Evolutionary conservation across 257 asterid genomes (phyloP).

Genomic region (Solanum chilense): DNA sequence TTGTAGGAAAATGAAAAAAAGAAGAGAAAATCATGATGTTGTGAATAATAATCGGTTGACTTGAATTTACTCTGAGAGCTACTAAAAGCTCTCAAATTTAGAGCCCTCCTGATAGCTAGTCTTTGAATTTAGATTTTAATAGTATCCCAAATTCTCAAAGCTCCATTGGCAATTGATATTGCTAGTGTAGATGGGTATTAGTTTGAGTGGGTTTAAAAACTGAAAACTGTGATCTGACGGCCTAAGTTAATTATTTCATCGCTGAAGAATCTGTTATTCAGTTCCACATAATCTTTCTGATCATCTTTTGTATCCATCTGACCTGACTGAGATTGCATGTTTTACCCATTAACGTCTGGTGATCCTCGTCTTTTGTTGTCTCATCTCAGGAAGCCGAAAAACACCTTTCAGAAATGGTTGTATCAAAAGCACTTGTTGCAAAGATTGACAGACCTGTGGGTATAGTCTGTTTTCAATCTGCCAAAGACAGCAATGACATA

Average conservation of each 20-base stretch:
- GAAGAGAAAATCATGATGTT: not conserved
- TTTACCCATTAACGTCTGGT: not conserved
- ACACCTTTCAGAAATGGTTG: constrained; percentile 98
- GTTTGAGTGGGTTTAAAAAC: not conserved
- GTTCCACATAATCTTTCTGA: not conserved
- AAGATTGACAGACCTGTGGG: constrained; percentile 86
- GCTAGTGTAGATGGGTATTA: not conserved
- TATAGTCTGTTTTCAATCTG: constrained; percentile 56
- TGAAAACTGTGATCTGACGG: not conserved
- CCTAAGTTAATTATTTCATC: not conserved
- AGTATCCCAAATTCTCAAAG: not conserved
- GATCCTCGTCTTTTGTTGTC: not conserved
- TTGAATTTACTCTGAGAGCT: not conserved
- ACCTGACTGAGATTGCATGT: not conserved
- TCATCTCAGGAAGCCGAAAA: constrained; percentile 72
- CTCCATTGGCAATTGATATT: not conserved
- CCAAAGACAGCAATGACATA: constrained; percentile 80
- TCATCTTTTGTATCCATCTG: not conserved
- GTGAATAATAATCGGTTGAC: not conserved
- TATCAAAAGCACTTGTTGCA: constrained; percentile 75
- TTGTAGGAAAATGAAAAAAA: not conserved
- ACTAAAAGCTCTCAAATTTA: not conserved
- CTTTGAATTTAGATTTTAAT: not conserved
- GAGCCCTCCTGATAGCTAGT: not conserved
- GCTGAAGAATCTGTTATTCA: not conserved